phyloP scores from a whole-genome alignment of 1,284 basidiomycete genomes.

The Puccinia triticina region DNA sequence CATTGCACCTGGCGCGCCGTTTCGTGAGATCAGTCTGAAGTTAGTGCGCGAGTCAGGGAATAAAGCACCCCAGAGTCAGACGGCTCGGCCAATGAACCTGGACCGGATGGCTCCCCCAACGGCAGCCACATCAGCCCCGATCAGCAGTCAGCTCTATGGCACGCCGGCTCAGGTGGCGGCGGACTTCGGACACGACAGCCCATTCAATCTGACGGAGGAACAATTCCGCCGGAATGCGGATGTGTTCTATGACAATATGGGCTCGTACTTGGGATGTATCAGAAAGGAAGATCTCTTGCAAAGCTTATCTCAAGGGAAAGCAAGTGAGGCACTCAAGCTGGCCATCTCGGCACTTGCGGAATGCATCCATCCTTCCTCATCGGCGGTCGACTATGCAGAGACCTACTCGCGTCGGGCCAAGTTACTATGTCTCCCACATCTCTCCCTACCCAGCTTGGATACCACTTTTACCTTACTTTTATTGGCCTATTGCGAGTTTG shows the following conservation, averaged over 20 bases:
- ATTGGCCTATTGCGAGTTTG: slow-evolving; percentile 51
- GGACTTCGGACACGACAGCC: background rate
- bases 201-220: background rate
- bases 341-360: slow-evolving; percentile 34
- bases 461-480: slow-evolving; percentile 50
- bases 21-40: slow-evolving; percentile 35
- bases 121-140: background rate
- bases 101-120: background rate
- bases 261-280: slow-evolving; percentile 20
- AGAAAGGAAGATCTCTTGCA: slow-evolving; percentile 26
- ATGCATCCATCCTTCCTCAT: slow-evolving; percentile 28
- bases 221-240: slow-evolving; percentile 29
- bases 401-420: slow-evolving; percentile 51
- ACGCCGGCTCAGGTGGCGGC: background rate
- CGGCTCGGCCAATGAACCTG: background rate
- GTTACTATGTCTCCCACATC: slow-evolving; percentile 49
- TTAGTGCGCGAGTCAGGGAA: slow-evolving; percentile 12
- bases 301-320: slow-evolving; percentile 30
- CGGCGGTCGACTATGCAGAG: slow-evolving; percentile 37
- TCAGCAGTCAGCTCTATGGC: background rate
- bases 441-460: slow-evolving; percentile 51
- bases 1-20: slow-evolving; percentile 32
- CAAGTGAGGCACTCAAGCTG: slow-evolving; percentile 26
- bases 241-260: slow-evolving; percentile 40
- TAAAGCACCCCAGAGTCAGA: background rate